A percentile compares a stretch with the other conserved stretches of the same genome.
Conservation (phyloP, 2,329 filamentous ascomycete genomes). For the Monosporascus sp. region DNA sequence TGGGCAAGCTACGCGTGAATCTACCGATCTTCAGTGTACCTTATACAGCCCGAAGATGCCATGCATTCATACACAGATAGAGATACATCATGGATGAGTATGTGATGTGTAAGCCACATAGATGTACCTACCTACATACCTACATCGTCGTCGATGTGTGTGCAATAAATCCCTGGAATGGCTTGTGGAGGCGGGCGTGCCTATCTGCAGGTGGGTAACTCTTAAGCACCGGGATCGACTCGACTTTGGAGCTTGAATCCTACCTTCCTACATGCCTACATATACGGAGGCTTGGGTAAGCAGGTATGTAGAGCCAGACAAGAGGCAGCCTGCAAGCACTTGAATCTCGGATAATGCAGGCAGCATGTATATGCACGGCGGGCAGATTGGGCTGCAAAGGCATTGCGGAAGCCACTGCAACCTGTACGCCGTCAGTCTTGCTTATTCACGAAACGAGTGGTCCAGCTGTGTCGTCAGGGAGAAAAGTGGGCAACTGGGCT, state of each 20-base stretch:
- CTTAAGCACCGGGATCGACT: neutral
- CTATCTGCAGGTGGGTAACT: neutral
- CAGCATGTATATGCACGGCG: conserved; percentile 11
- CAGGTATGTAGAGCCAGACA: no score
- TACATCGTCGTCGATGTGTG: no score
- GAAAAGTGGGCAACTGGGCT: neutral
- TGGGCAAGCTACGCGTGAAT: no score
- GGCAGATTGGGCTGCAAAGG: conserved; percentile 25
- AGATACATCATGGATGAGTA: no score
- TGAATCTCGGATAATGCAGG: neutral
- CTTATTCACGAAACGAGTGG: conserved; percentile 16
- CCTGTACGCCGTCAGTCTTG: conserved; percentile 19
- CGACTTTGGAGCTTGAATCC: neutral
- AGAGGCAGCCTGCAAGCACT: neutral
- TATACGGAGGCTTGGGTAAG: no score
- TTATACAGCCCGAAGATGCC: no score
- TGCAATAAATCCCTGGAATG: no score
- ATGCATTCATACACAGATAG: no score
- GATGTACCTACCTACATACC: no score
- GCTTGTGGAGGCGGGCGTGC: neutral
- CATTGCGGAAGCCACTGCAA: conserved; percentile 13
- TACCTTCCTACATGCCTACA: neutral
- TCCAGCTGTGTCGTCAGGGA: conserved; percentile 5
- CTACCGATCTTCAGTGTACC: no score
- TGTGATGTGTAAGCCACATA: no score